Percentiles rank a stretch among this genome's conserved stretches.
These are phyloP conservation scores for Sphaerosporella brunnea DNA, from an alignment of 495 filamentous ascomycete genomes.

Conservation along the genomic window DNA sequence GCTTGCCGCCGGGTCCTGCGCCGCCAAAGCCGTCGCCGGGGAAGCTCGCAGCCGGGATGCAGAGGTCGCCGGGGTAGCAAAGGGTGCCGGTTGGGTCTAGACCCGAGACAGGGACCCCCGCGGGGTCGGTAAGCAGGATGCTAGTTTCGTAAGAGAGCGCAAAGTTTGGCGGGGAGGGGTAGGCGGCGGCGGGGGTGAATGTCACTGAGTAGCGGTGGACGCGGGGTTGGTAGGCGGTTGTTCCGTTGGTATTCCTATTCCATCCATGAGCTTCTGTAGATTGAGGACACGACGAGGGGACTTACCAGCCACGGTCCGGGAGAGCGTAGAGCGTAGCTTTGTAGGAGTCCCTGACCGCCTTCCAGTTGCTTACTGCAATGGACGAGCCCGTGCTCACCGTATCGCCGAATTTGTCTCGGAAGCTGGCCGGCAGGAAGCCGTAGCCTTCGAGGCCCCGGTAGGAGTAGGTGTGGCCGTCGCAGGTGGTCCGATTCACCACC, in stretches of 20 bases:
- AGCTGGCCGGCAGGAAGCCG: slow-evolving; percentile 42
- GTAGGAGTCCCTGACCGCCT: slow-evolving; percentile 38
- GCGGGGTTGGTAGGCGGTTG: slow-evolving; percentile 52
- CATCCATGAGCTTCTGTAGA: too few relatives aligned
- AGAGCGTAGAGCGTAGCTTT: slow-evolving; percentile 45
- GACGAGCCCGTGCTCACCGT: slow-evolving; percentile 54
- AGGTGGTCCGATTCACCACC: slow-evolving; percentile 20
- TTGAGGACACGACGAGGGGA: too few relatives aligned
- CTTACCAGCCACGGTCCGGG: slow-evolving; percentile 57
- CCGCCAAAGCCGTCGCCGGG: slow-evolving; percentile 58
- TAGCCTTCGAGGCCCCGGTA: slow-evolving; percentile 58
- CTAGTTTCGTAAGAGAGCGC: slow-evolving; percentile 47
- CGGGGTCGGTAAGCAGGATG: slow-evolving; percentile 47
- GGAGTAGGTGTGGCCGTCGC: slow-evolving; percentile 44
- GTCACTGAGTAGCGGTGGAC: slow-evolving; percentile 53
- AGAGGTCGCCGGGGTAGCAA: slow-evolving; percentile 42
- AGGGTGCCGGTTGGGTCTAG: slow-evolving; percentile 46
- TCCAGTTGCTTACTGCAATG: slow-evolving; percentile 53
- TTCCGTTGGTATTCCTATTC: slow-evolving; percentile 55
- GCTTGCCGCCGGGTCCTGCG: slow-evolving; percentile 39
- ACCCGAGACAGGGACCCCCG: slow-evolving; percentile 51
- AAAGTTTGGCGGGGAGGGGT: slow-evolving; percentile 48
- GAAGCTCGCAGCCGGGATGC: slow-evolving; percentile 49
- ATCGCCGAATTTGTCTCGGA: slow-evolving; percentile 53
- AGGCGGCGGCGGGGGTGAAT: slow-evolving; percentile 38